A percentile compares a stretch with the other conserved stretches of the same genome.
Evolutionary conservation across 176 grass and related monocot species (phyloP).

Genomic region (Miscanthus lutarioriparius): DNA sequence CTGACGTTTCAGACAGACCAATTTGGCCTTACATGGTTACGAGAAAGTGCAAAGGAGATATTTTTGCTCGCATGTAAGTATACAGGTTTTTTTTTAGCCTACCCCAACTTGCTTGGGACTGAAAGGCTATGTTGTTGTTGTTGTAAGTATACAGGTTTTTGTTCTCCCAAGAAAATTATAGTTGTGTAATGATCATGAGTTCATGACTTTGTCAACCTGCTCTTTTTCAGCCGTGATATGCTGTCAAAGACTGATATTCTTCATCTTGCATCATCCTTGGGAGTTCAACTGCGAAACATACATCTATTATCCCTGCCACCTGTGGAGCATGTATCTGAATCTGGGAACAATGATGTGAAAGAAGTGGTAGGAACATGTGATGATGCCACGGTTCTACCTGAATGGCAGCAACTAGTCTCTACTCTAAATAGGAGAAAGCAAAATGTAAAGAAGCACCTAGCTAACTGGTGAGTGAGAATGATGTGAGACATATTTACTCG

Average conservation of each 20-base stretch:
- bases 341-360: constrained; percentile 25
- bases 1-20: constrained; percentile 41
- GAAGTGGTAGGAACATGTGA: constrained; percentile 7
- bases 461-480: constrained; percentile 59
- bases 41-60: constrained; percentile 88
- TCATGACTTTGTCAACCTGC: constrained; percentile 14
- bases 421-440: constrained; percentile 61
- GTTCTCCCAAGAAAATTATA: constrained; percentile 19
- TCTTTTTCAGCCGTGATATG: constrained; percentile 66
- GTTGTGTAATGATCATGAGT: constrained; percentile 31
- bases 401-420: constrained; percentile 67
- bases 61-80: constrained; percentile 88
- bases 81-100: neutral
- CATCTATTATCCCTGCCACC: constrained; percentile 73
- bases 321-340: constrained; percentile 24
- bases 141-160: constrained; percentile 56
- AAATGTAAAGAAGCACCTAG: constrained; percentile 64
- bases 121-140: too few relatives aligned
- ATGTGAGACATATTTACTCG: constrained; percentile 7
- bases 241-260: constrained; percentile 69
- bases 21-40: constrained; percentile 96
- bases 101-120: too few relatives aligned
- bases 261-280: constrained; percentile 88
- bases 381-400: constrained; percentile 42
- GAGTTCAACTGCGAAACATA: constrained; percentile 76